Conservation (phyloP, 2,329 filamentous ascomycete species). For the Ceratocystis lukuohia region DNA sequence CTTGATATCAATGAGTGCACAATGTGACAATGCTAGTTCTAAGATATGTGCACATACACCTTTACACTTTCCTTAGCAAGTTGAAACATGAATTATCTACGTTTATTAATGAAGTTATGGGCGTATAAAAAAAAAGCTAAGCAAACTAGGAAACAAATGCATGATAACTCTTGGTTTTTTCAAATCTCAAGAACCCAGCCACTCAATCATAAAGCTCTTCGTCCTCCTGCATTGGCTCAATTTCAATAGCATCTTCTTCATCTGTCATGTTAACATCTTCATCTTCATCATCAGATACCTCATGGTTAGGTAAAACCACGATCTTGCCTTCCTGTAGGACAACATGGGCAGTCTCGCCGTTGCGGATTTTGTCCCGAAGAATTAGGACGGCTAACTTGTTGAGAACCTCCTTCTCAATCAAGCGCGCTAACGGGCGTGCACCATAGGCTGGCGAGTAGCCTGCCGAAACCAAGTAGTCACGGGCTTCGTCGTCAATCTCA, state of each 20-base stretch:
- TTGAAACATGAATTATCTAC: no score
- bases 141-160: background rate
- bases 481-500: slow-evolving; percentile 68
- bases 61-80: no score
- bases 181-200: no score
- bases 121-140: background rate
- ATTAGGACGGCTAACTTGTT: slow-evolving; percentile 89
- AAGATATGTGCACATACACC: no score
- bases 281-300: slow-evolving; percentile 42
- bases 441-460: slow-evolving; percentile 95
- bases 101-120: no score
- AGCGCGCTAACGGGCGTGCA: slow-evolving; percentile 69
- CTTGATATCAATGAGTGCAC: no score
- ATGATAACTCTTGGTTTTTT: background rate
- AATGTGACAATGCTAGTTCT: no score
- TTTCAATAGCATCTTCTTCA: slow-evolving; percentile 56
- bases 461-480: slow-evolving; percentile 80
- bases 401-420: slow-evolving; percentile 95
- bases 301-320: slow-evolving; percentile 71
- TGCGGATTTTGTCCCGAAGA: slow-evolving; percentile 66
- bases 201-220: slow-evolving; percentile 39
- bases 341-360: slow-evolving; percentile 73
- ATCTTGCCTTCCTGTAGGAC: slow-evolving; percentile 69
- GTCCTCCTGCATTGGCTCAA: slow-evolving; percentile 49
- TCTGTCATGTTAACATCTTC: slow-evolving; percentile 63